A percentile compares a stretch with the other conserved stretches of the same genome.
Conservation (phyloP, 352 stramenopile species). For the Thalassiosira oceanica region DNA sequence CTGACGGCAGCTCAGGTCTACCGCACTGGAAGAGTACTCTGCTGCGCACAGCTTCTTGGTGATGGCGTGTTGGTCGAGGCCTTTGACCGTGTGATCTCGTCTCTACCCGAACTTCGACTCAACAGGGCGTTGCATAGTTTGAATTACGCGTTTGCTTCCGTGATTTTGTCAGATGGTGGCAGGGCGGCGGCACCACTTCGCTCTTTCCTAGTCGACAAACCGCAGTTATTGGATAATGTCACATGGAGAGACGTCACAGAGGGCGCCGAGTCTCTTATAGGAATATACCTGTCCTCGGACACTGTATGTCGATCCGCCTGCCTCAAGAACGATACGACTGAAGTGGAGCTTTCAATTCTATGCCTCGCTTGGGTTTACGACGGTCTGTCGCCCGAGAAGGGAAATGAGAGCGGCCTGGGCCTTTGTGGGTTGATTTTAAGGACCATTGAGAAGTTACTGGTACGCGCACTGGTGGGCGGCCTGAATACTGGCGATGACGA, state of each 20-base stretch:
- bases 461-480: slow-evolving; percentile 13
- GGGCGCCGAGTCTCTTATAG: slow-evolving; percentile 40
- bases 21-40: too few relatives aligned
- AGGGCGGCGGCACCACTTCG: not conserved
- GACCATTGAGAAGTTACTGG: slow-evolving; percentile 24
- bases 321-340: not conserved
- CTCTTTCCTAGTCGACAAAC: slow-evolving; percentile 7
- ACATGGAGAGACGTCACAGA: slow-evolving; percentile 42
- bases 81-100: slow-evolving; percentile 27
- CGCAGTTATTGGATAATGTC: too few relatives aligned
- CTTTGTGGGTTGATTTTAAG: slow-evolving; percentile 20
- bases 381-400: slow-evolving; percentile 12
- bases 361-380: slow-evolving; percentile 46
- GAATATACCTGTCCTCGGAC: slow-evolving; percentile 42
- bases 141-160: slow-evolving; percentile 20
- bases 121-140: slow-evolving; percentile 28
- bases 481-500: slow-evolving; percentile 19
- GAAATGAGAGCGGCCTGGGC: not conserved
- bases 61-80: slow-evolving; percentile 3
- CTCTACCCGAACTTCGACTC: slow-evolving; percentile 14
- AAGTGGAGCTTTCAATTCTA: slow-evolving; percentile 27
- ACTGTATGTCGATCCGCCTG: slow-evolving; percentile 17
- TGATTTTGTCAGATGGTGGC: slow-evolving; percentile 7
- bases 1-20: too few relatives aligned
- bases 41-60: too few relatives aligned